These are phyloP conservation scores for Coelastrella sp. DNA, from an alignment of 139 green algal species.

Conservation along the genomic window DNA sequence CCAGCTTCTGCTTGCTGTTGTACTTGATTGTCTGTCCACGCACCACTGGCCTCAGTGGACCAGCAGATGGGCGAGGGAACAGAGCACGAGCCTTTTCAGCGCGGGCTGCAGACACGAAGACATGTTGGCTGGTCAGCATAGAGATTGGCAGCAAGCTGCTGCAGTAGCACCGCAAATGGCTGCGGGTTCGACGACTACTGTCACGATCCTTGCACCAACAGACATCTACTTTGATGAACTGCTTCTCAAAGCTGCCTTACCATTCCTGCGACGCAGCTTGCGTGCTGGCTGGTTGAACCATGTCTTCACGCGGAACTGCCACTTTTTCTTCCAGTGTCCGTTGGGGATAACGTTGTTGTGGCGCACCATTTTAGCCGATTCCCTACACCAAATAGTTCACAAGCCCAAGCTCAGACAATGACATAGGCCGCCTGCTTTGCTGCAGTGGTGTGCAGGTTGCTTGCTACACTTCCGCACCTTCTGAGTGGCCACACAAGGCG, in stretches of 20 bases:
- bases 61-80: slow-evolving; percentile 94
- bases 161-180: too few species aligned
- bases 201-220: too few species aligned
- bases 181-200: background rate
- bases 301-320: slow-evolving; percentile 93
- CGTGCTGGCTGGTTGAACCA: slow-evolving; percentile 99
- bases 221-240: too few species aligned
- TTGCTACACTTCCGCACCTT: background rate
- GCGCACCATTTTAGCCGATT: slow-evolving; percentile 75
- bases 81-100: slow-evolving; percentile 89
- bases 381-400: slow-evolving; percentile 21
- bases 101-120: slow-evolving; percentile 75
- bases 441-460: background rate
- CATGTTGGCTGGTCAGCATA: too few species aligned
- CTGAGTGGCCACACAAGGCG: background rate
- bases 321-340: slow-evolving; percentile 96
- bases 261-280: slow-evolving; percentile 86
- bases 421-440: background rate
- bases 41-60: slow-evolving; percentile 92
- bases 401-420: background rate
- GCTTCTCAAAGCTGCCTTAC: slow-evolving; percentile 75
- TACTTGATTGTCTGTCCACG: slow-evolving; percentile 93
- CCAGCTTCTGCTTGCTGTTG: slow-evolving; percentile 94
- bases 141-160: too few species aligned
- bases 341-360: slow-evolving; percentile 95